Conservation (phyloP, 371 early-diverging fungal genomes). For the Funneliformis caledonium region DNA sequence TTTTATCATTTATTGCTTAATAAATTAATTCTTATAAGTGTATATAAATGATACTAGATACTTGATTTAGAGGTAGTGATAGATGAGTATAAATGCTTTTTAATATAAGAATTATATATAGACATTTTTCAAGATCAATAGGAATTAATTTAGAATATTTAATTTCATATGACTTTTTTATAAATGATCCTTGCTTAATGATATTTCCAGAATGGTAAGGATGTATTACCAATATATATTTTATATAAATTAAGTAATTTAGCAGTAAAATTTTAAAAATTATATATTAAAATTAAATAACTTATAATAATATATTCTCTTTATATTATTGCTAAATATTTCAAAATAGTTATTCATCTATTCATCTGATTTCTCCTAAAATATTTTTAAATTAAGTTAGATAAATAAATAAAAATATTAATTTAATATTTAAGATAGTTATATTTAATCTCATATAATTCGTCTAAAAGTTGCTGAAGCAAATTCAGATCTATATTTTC, state of each 20-base stretch:
- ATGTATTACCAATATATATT: background rate
- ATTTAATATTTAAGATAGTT: background rate
- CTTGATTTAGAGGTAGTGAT: no score
- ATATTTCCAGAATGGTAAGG: background rate
- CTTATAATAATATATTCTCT: background rate
- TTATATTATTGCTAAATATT: background rate
- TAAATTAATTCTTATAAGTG: no score
- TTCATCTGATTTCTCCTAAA: background rate
- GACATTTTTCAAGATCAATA: slow-evolving; percentile 1
- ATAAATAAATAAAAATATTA: background rate
- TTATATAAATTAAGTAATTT: no score
- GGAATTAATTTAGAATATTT: slow-evolving; percentile 17
- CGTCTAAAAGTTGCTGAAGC: background rate
- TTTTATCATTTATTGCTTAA: no score
- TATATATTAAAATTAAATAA: background rate
- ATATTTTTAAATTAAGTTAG: background rate
- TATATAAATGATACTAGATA: no score
- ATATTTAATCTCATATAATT: background rate
- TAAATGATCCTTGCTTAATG: background rate
- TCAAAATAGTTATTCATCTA: background rate
- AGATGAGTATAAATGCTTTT: background rate
- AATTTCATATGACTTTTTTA: background rate
- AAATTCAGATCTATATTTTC: background rate
- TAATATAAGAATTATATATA: slow-evolving; percentile 3
- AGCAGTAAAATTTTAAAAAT: background rate